Base-by-base conservation (phyloP, 768 basidiomycete genomes). In the Kwoniella botswanensis region DNA sequence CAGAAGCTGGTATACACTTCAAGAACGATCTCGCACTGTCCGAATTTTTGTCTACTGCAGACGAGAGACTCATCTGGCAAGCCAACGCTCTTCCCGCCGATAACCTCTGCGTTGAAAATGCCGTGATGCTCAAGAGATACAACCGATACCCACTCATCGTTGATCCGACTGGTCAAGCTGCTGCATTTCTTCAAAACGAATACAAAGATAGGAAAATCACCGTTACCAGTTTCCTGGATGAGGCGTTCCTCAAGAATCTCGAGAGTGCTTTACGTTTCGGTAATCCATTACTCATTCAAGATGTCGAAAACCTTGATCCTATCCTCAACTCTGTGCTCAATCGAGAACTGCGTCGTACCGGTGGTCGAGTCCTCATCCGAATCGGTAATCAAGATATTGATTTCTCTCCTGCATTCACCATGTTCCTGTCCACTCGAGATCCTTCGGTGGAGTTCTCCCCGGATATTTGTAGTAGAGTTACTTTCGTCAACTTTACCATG, bases 261-360 rank as follows among this genome's bases (percentile, higher is more conserved):
- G 97, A 99, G 85, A 95, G 93, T 76, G 96, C 97, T n/a, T 88
- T 99, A 68, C 94, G 97, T 55, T 99, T 99, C 82, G 97, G 97
- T 35, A 98, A 97, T 76, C 94, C 97, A 0, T 87, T 99, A 11
- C 88, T 99, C 61, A 98, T 99, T 71, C 94, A 98, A 82, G 96
- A 99, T 74, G 97, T 98, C 54, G 97, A 98, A 81, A 92, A 94
- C 77, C 88, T 98, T 22, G 97, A 99, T 81, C 97, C 97, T 5
- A 97, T 98, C 74, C 87, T 99, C 67, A 99, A 99, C 78, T 92
- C 94, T 1, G 95, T 99, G 35, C 87, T 99, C 74, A 99, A 99
- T 87, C 93, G 90, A 78, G 97, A 99, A 84, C 93, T 98, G 62
- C 88, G 94, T 46, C 88, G 95, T 29, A 97, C 97, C 2, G 97